Percentiles rank a stretch among this genome's conserved stretches.
These are phyloP conservation scores for Turritis glabra DNA, from an alignment of 345 rosid genomes.

Conservation along the genomic window DNA sequence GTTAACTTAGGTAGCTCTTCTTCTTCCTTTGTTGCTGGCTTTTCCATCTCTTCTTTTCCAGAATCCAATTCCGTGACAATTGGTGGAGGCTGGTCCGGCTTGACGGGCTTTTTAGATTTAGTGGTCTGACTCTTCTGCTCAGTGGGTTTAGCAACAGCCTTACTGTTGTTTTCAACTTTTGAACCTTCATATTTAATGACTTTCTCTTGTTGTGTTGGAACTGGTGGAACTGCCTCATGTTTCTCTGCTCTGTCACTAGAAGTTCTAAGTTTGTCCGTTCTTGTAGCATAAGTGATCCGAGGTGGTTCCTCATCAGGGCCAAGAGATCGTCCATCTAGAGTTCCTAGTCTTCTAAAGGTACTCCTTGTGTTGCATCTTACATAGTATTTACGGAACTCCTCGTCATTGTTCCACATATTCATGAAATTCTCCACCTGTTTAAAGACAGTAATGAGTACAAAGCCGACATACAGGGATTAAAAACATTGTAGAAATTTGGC, in stretches of 20 bases:
- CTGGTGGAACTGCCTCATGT: conserved; percentile 34
- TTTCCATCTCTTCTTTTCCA: conserved; percentile 46
- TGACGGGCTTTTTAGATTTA: conserved; percentile 44
- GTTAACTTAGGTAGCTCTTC: conserved; percentile 52
- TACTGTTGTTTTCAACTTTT: conserved; percentile 36
- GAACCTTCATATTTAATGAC: conserved; percentile 39
- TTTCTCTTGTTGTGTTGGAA: conserved; percentile 40
- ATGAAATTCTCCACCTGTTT: conserved; percentile 70
- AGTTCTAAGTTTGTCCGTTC: conserved; percentile 44
- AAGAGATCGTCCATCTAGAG: conserved; percentile 78
- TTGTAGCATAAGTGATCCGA: conserved; percentile 41
- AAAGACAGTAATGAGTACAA: conserved; percentile 28
- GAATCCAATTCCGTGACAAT: conserved; percentile 39
- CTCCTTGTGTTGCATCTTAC: conserved; percentile 57
- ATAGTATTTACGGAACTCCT: conserved; percentile 69
- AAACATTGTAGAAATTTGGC: conserved; percentile 9
- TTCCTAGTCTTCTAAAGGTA: conserved; percentile 70
- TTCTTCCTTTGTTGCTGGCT: conserved; percentile 39
- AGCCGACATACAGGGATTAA: conserved; percentile 5
- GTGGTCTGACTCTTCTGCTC: conserved; percentile 49
- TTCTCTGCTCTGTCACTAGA: conserved; percentile 37
- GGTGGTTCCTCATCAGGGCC: conserved; percentile 81
- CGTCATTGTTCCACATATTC: conserved; percentile 64
- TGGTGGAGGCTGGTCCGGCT: conserved; percentile 39
- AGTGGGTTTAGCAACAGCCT: conserved; percentile 35